phyloP scores from a whole-genome alignment of 2,329 filamentous ascomycete species.

The Clathrospora elynae region DNA sequence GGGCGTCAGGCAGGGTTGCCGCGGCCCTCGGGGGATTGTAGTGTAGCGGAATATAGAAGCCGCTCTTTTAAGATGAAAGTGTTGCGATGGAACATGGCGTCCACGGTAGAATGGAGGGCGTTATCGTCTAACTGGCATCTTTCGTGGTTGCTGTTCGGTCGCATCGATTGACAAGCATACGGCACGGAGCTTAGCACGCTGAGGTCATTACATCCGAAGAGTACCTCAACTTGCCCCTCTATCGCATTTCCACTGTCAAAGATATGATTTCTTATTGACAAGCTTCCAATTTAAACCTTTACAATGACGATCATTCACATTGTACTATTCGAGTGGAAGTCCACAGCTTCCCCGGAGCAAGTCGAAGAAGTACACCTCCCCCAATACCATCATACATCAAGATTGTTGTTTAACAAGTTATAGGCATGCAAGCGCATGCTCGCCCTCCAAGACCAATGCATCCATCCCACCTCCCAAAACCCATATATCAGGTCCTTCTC shows the following conservation, averaged over 20 bases:
- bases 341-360: slow-evolving; percentile 54
- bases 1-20: slow-evolving; percentile 11
- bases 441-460: slow-evolving; percentile 61
- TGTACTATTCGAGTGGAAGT: slow-evolving; percentile 70
- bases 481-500: slow-evolving; percentile 65
- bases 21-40: slow-evolving; percentile 4
- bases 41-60: slow-evolving; percentile 6
- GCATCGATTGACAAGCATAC: slow-evolving; percentile 6
- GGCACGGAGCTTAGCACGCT: slow-evolving; percentile 27
- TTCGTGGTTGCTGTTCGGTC: slow-evolving; percentile 13
- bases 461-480: slow-evolving; percentile 62
- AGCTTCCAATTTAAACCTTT: slow-evolving; percentile 9
- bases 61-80: too few species aligned
- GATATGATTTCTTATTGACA: too few species aligned
- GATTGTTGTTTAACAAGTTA: slow-evolving; percentile 9
- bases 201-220: slow-evolving; percentile 29
- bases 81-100: slow-evolving; percentile 7
- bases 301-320: slow-evolving; percentile 69
- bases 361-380: slow-evolving; percentile 58
- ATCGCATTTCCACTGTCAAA: neutral
- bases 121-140: slow-evolving; percentile 11
- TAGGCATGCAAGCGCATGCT: slow-evolving; percentile 64
- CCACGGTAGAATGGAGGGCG: slow-evolving; percentile 2
- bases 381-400: slow-evolving; percentile 6
- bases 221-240: slow-evolving; percentile 11